phyloP scores from a whole-genome alignment of 148 eudicot genomes.

The Camellia japonica region DNA sequence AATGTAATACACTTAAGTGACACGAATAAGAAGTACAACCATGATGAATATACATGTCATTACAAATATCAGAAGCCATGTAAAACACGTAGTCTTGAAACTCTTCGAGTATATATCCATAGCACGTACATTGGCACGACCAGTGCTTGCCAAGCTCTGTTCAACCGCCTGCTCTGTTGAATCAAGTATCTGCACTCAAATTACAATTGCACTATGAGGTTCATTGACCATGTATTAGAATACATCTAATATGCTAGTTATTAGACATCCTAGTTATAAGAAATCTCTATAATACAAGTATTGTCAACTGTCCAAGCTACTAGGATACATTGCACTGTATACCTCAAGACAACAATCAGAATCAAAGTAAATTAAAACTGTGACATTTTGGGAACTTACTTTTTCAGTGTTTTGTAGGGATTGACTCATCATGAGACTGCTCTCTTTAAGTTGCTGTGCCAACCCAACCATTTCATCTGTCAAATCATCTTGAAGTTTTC shows the following conservation, averaged over 20 bases:
- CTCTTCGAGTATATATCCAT: constrained; percentile 59
- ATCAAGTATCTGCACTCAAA: constrained; percentile 68
- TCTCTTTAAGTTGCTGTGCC: constrained; percentile 87
- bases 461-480: constrained; percentile 95
- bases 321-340: neutral
- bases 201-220: neutral
- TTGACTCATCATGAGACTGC: constrained; percentile 76
- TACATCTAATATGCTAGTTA: neutral
- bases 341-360: neutral
- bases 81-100: constrained; percentile 75
- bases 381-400: constrained; percentile 35
- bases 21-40: constrained; percentile 88
- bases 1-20: constrained; percentile 38
- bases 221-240: neutral
- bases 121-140: constrained; percentile 68
- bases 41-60: constrained; percentile 74
- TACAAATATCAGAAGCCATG: constrained; percentile 73
- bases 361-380: neutral
- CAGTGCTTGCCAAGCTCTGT: constrained; percentile 89
- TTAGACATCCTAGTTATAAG: too few relatives aligned
- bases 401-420: constrained; percentile 83
- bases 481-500: constrained; percentile 96
- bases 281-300: neutral
- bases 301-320: neutral
- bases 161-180: constrained; percentile 96